phyloP scores from a whole-genome alignment of 2,329 filamentous ascomycete species.

The Aspergillus sclerotialis region DNA sequence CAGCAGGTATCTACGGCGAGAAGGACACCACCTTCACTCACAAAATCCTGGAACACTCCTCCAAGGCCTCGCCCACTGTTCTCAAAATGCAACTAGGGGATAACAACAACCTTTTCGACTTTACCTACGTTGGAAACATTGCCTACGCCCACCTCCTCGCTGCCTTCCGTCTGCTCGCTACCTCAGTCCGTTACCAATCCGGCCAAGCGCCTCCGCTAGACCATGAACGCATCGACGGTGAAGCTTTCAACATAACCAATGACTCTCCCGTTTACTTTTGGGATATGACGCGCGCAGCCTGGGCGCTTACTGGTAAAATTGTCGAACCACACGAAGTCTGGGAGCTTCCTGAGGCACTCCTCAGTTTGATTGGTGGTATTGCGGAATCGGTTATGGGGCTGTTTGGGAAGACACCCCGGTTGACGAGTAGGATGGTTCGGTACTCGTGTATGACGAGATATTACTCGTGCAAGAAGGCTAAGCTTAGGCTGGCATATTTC shows the following conservation, averaged over 20 bases:
- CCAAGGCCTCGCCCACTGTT: constrained; percentile 49
- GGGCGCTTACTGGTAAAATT: constrained; percentile 47
- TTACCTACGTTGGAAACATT: constrained; percentile 62
- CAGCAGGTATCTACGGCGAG: constrained; percentile 85
- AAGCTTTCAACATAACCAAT: constrained; percentile 88
- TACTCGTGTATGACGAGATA: constrained; percentile 45
- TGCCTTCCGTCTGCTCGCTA: constrained; percentile 62
- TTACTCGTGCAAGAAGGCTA: constrained; percentile 42
- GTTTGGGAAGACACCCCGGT: constrained; percentile 39
- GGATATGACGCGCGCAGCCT: constrained; percentile 76
- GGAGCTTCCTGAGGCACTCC: constrained; percentile 33
- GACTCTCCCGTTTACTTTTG: constrained; percentile 84
- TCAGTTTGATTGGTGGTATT: constrained; percentile 34
- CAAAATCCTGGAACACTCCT: constrained; percentile 65
- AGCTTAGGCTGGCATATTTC: constrained; percentile 37
- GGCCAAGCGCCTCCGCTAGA: constrained; percentile 57
- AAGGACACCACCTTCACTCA: constrained; percentile 72
- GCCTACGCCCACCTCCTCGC: constrained; percentile 79
- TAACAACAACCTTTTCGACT: constrained; percentile 64
- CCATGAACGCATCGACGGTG: constrained; percentile 69
- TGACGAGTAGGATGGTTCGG: constrained; percentile 38
- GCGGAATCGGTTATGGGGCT: constrained; percentile 37
- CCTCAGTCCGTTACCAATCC: constrained; percentile 37
- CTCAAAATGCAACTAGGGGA: constrained; percentile 74
- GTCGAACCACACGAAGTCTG: constrained; percentile 38